These are phyloP conservation scores for Aspergillus persii DNA, from an alignment of 2,329 filamentous ascomycete genomes.

Conservation along the genomic window DNA sequence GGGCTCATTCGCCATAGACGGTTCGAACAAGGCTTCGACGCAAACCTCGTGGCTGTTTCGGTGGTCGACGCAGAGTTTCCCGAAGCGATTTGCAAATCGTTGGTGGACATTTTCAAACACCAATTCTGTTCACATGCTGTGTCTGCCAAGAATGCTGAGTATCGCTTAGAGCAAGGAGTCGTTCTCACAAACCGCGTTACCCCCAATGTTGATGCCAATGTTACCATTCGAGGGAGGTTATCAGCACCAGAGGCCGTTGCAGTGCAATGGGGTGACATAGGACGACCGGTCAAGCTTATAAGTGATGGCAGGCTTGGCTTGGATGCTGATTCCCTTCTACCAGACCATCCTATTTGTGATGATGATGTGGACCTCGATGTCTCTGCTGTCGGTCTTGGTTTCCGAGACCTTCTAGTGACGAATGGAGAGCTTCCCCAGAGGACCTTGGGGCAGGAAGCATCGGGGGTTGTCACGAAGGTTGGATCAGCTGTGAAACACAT, in stretches of 20 bases:
- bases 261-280: background rate
- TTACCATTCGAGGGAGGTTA: background rate
- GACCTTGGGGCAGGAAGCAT: conserved; percentile 40
- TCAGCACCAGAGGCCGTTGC: background rate
- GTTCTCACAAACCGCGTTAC: background rate
- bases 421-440: conserved; percentile 27
- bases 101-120: background rate
- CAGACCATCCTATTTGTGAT: background rate
- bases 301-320: background rate
- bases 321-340: background rate
- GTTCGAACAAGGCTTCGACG: background rate
- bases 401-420: conserved; percentile 14
- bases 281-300: background rate
- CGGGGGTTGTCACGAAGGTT: conserved; percentile 37
- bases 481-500: conserved; percentile 32
- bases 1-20: background rate
- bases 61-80: background rate
- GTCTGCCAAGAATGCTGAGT: background rate
- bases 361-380: conserved; percentile 24
- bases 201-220: background rate
- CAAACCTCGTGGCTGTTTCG: background rate
- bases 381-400: conserved; percentile 15
- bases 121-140: background rate
- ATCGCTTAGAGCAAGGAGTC: background rate
- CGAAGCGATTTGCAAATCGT: background rate